Percentiles rank a stretch among this genome's conserved stretches.
phyloP scores from a whole-genome alignment of 768 basidiomycete species.

The Lyophyllum semitale region DNA sequence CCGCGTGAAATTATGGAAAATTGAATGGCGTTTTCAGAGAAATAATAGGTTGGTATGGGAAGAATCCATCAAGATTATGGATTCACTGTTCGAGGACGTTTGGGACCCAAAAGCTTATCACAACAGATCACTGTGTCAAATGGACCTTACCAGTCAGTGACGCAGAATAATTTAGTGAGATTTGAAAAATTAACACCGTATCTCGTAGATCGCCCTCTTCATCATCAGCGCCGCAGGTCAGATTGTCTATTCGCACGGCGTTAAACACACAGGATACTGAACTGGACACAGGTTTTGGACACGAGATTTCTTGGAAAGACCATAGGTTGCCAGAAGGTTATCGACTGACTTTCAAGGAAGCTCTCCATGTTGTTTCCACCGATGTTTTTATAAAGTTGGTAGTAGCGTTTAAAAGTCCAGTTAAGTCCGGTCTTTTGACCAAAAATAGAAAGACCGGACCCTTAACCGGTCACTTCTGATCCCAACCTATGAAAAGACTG shows the following conservation, averaged over 20 bases:
- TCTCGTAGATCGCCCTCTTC: slow-evolving; percentile 50
- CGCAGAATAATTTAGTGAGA: not conserved
- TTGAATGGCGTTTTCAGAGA: slow-evolving; percentile 25
- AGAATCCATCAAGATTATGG: slow-evolving; percentile 43
- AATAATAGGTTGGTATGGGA: slow-evolving; percentile 54
- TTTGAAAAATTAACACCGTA: slow-evolving; percentile 9
- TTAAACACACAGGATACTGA: not conserved
- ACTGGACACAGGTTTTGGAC: slow-evolving; percentile 46
- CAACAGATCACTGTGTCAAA: slow-evolving; percentile 48
- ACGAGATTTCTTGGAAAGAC: slow-evolving; percentile 49
- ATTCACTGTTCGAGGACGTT: slow-evolving; percentile 45
- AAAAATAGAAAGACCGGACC: no score
- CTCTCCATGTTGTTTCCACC: slow-evolving; percentile 45
- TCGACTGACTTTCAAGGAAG: slow-evolving; percentile 47
- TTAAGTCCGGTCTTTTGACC: no score
- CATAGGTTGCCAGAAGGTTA: slow-evolving; percentile 41
- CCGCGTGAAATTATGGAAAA: not conserved
- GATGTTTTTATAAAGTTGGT: slow-evolving; percentile 37
- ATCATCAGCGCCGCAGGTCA: slow-evolving; percentile 56
- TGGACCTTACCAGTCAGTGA: slow-evolving; percentile 54
- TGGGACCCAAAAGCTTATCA: slow-evolving; percentile 47
- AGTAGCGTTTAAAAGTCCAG: no score
- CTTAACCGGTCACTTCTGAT: no score
- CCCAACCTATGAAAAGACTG: no score
- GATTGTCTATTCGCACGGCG: not conserved